Base-by-base conservation (phyloP, 495 filamentous ascomycete genomes). In the Penicillium tannophilum region DNA sequence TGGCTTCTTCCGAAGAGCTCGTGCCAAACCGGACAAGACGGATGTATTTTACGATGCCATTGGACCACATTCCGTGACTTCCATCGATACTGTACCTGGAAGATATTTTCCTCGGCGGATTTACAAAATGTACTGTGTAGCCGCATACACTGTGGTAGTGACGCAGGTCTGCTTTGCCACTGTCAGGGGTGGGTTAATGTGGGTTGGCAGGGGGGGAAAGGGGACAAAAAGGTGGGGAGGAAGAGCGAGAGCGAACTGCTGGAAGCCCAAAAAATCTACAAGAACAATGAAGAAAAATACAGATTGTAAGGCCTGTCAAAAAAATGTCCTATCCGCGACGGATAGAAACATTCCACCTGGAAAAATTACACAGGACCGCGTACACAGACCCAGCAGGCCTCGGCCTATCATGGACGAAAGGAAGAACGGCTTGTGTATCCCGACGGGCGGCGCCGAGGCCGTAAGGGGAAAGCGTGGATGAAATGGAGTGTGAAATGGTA, bases 151-250 rank as follows among this genome's bases (percentile, higher is more conserved):
- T 23, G n/a, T 52, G 48, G 48, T 45, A 54, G 43, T 53, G 48
- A 55, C 45, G 39, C 36, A 51, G 19, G 36, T 35, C 47, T 30
- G 35, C 31, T 53, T 68, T 60, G 60, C 58, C 65, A 65, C 60
- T 35, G 42, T 60, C 59, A 62, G 53, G 64, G 47, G 59, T 62
- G 52, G 57, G 53, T 56, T 45, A 48, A 30, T 46, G 55, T 58
- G 54, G 56, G 50, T 54, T 48, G 26, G 33, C 57, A 49, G 33
- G 41, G 31, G 41, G 62, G 30, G 51, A 28, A 41, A 42, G 36
- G 36, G 11, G 6, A 23, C 28, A 46, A 30, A 43, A 48, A 39
- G 8, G 44, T 46, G 2, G 35, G 41, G 17, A 47, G 42, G 42
- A 36, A 35, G 49, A 55, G 11, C 19, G 48, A 7, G 41, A 54